Conservation (phyloP, 1,284 basidiomycete genomes). For the Cryptococcus sp. region DNA sequence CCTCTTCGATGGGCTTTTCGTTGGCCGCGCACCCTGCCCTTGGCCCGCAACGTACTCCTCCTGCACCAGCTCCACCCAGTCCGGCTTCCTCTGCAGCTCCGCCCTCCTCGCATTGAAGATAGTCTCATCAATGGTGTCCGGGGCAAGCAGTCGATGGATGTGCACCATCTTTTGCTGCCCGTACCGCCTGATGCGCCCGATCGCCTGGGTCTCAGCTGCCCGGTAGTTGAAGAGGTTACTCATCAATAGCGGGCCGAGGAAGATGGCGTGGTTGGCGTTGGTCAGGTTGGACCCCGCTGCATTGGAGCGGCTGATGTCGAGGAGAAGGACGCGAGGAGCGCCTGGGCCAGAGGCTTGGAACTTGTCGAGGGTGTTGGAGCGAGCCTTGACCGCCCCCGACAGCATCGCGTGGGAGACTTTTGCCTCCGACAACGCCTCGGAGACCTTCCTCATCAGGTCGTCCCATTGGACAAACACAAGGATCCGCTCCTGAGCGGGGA, state of each 20-base stretch:
- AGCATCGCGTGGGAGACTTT: conserved; percentile 76
- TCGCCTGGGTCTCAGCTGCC: conserved; percentile 83
- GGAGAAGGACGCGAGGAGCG: conserved; percentile 65
- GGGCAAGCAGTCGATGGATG: conserved; percentile 75
- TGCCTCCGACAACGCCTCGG: conserved; percentile 70
- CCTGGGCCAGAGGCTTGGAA: conserved; percentile 68
- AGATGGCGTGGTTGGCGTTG: conserved; percentile 89
- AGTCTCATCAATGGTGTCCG: conserved; percentile 79
- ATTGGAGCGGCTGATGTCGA: conserved; percentile 90
- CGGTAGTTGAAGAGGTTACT: conserved; percentile 73
- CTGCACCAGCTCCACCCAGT: conserved; percentile 32
- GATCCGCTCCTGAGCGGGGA: conserved; percentile 73
- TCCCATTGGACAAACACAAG: conserved; percentile 92
- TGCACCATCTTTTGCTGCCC: conserved; percentile 77
- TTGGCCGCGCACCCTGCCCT: conserved; percentile 7
- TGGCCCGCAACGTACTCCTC: conserved; percentile 22
- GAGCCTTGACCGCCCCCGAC: conserved; percentile 68
- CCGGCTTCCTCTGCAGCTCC: conserved; percentile 33
- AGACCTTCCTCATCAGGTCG: conserved; percentile 85
- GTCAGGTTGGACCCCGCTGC: conserved; percentile 91
- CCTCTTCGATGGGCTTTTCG: conserved; percentile 5
- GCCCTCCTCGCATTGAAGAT: conserved; percentile 51
- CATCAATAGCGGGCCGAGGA: conserved; percentile 84
- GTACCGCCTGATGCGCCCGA: conserved; percentile 81
- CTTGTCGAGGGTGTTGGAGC: conserved; percentile 73